phyloP scores from a whole-genome alignment of 2,329 filamentous ascomycete genomes.

The Capronia americana region DNA sequence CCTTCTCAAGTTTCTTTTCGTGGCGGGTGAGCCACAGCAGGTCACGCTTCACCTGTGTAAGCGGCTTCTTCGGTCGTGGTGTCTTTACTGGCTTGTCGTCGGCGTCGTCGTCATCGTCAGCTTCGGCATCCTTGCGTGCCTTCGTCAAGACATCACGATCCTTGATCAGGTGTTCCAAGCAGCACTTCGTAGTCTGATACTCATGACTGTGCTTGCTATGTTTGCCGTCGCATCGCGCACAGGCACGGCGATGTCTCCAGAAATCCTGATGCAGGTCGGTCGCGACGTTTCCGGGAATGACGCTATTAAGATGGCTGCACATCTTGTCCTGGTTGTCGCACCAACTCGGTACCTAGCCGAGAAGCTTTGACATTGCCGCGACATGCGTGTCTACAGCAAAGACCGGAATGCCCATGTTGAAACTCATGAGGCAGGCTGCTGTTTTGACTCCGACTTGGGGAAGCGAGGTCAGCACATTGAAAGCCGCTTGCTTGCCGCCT shows the following conservation, averaged over 20 bases:
- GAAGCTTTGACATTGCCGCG: constrained; percentile 66
- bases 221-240: constrained; percentile 63
- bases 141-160: neutral
- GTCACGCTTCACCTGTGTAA: neutral
- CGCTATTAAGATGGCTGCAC: constrained; percentile 61
- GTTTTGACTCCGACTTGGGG: constrained; percentile 70
- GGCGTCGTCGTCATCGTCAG: constrained; percentile 8
- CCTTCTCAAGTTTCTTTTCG: constrained; percentile 13
- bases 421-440: constrained; percentile 67
- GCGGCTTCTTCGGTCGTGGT: neutral
- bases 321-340: constrained; percentile 37
- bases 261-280: constrained; percentile 68
- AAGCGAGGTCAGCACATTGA: constrained; percentile 33
- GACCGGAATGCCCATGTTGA: constrained; percentile 66
- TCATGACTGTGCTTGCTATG: constrained; percentile 64
- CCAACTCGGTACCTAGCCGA: constrained; percentile 64
- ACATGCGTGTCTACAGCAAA: constrained; percentile 73
- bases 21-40: neutral
- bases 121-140: constrained; percentile 3
- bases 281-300: constrained; percentile 64
- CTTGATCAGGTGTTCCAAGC: constrained; percentile 22
- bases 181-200: constrained; percentile 62
- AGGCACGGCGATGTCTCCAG: constrained; percentile 67
- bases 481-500: constrained; percentile 34
- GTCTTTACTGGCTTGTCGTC: constrained; percentile 12